These are phyloP conservation scores for Cercophora scortea DNA, from an alignment of 495 filamentous ascomycete species.

Conservation along the genomic window DNA sequence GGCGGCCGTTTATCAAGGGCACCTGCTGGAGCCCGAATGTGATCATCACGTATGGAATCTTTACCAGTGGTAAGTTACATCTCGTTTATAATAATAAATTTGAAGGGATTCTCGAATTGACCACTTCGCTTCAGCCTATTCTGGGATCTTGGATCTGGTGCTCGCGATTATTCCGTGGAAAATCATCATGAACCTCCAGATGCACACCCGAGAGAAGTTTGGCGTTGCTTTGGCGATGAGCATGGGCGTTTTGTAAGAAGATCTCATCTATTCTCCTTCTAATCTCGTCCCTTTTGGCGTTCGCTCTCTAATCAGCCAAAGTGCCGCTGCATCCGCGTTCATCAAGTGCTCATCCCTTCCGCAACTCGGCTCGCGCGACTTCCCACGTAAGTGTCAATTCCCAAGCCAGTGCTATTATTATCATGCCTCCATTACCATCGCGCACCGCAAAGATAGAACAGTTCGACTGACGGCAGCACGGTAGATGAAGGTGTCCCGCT, in stretches of 20 bases:
- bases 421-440: not conserved
- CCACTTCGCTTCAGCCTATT: constrained; percentile 16
- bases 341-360: constrained; percentile 24
- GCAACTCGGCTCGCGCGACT: constrained; percentile 14
- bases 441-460: not conserved
- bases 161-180: constrained; percentile 23
- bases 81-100: no score
- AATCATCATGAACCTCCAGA: constrained; percentile 22
- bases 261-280: no score
- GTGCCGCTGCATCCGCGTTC: constrained; percentile 17
- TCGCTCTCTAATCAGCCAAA: not conserved
- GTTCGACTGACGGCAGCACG: not conserved
- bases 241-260: constrained; percentile 18
- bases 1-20: constrained; percentile 17
- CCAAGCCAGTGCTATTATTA: no score
- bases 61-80: constrained; percentile 14
- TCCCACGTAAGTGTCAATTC: constrained; percentile 9
- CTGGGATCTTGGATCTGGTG: constrained; percentile 18
- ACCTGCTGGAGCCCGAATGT: constrained; percentile 27
- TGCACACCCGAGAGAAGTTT: constrained; percentile 25
- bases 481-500: constrained; percentile 15
- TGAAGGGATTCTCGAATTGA: no score
- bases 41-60: constrained; percentile 13
- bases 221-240: constrained; percentile 32
- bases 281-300: not conserved